Base-by-base conservation (phyloP, 495 filamentous ascomycete species). In the Neurospora sp. region DNA sequence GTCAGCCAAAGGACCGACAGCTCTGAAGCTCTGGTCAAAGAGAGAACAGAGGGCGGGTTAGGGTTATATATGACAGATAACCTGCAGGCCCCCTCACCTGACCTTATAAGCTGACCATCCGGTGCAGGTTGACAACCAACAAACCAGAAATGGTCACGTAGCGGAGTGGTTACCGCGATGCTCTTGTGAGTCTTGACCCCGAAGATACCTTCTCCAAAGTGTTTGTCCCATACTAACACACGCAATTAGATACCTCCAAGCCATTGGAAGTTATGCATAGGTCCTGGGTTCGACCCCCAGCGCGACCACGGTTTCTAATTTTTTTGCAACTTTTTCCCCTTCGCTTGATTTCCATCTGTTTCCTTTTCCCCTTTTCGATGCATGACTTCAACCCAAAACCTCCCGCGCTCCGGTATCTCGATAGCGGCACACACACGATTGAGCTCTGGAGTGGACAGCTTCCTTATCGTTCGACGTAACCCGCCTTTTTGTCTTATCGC, bases 221-320 rank as follows among this genome's bases (percentile, higher is more conserved):
- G 54, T 66, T 66, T 66, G 12, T 71, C 27, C 23, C 70, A 71
- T 72, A 72, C 41, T 72, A 42, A 49, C 49, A 72, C 42, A 72
- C 41, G 70, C 39, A 37, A 41, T 31, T 71, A 31, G 39, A 49
- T 71, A 44, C 70, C 39, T 71, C 44, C 70, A 49, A 27, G 44
- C 23, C 20, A 16, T 35, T 41, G 54, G 54, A 66, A 66, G 54
- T 66, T 66, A 66, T 66, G 54, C 54, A 66, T 62, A 62, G 54
- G 54, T 66, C 54, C 54, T 66, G 54, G 54, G 54, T 66, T 66
- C 54, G 54, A 66, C 54, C 54, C 54, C 54, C 54, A 66, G 54
- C 54, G 54, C 54, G 54, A 66, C 54, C 54, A 66, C 54, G 54
- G 54, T 66, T 62, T 62, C 54, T 66, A 35, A 66, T 66, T 35